Percentiles rank a stretch among this genome's conserved stretches.
Evolutionary conservation across 129 eudicot genomes (phyloP).

Genomic region (Helichrysum umbraculigerum): DNA sequence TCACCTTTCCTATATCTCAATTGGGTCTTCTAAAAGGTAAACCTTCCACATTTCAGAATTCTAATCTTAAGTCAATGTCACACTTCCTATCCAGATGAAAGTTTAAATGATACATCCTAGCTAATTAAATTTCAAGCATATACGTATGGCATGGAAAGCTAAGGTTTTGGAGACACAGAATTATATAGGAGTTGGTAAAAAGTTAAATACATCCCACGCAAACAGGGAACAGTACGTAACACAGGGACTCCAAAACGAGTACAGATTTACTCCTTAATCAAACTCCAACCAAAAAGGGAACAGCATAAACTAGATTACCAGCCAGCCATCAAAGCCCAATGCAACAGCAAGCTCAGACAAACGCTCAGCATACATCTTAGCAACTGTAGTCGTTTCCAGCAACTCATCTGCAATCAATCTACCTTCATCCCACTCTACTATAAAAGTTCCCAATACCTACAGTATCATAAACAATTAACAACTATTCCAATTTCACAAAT

Average conservation of each 20-base stretch:
- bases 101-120: neutral
- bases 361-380: slow-evolving; percentile 80
- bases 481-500: too few relatives aligned
- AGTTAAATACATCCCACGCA: neutral
- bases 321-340: slow-evolving; percentile 97
- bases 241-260: neutral
- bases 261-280: neutral
- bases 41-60: neutral
- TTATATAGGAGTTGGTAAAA: neutral
- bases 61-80: neutral
- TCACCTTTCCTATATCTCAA: neutral
- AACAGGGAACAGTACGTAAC: neutral
- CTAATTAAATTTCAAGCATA: neutral
- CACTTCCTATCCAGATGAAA: neutral
- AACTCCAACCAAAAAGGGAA: neutral
- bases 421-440: slow-evolving; percentile 91
- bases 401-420: slow-evolving; percentile 50
- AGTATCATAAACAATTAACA: slow-evolving; percentile 2
- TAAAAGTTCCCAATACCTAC: slow-evolving; percentile 89
- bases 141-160: neutral
- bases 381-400: slow-evolving; percentile 57
- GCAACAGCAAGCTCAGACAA: slow-evolving; percentile 83
- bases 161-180: neutral
- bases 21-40: neutral
- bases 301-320: slow-evolving; percentile 47